A percentile compares a stretch with the other conserved stretches of the same genome.
Conservation (phyloP, 805 yeast species). For the Diddensiella transvaalensis region DNA sequence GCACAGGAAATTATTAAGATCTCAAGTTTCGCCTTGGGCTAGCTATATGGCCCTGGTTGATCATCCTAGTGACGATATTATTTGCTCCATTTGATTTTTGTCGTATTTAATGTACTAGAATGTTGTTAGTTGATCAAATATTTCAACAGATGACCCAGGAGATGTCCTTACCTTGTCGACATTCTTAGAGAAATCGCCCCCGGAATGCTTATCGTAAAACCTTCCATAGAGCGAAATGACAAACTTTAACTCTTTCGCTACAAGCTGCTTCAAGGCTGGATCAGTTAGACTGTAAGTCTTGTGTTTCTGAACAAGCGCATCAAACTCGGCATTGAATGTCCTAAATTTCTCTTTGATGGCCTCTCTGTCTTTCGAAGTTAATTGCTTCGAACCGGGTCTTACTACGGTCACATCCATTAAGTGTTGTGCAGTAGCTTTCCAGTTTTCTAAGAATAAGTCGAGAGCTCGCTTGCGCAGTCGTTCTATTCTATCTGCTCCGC, state of each 20-base stretch:
- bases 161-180: slow-evolving; percentile 41
- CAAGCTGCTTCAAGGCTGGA: slow-evolving; percentile 54
- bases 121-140: slow-evolving; percentile 52
- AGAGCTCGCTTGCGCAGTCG: slow-evolving; percentile 69
- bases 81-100: slow-evolving; percentile 38
- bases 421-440: slow-evolving; percentile 76
- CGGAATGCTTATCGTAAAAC: slow-evolving; percentile 71
- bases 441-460: slow-evolving; percentile 62
- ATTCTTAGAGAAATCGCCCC: slow-evolving; percentile 69
- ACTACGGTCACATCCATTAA: slow-evolving; percentile 78
- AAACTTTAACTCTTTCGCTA: slow-evolving; percentile 68
- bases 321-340: slow-evolving; percentile 79
- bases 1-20: slow-evolving; percentile 17
- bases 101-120: slow-evolving; percentile 57
- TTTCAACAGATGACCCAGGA: slow-evolving; percentile 31
- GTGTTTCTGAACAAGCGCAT: slow-evolving; percentile 65
- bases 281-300: slow-evolving; percentile 65
- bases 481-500: slow-evolving; percentile 61
- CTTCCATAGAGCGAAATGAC: slow-evolving; percentile 82
- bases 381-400: slow-evolving; percentile 44
- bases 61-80: slow-evolving; percentile 33
- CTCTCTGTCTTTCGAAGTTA: slow-evolving; percentile 71
- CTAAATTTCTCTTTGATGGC: slow-evolving; percentile 79
- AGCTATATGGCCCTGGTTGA: too few species aligned
- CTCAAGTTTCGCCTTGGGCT: too few species aligned